A percentile compares a stretch with the other conserved stretches of the same genome.
Conservation (phyloP, 345 rosid genomes). For the Salix purpurea region DNA sequence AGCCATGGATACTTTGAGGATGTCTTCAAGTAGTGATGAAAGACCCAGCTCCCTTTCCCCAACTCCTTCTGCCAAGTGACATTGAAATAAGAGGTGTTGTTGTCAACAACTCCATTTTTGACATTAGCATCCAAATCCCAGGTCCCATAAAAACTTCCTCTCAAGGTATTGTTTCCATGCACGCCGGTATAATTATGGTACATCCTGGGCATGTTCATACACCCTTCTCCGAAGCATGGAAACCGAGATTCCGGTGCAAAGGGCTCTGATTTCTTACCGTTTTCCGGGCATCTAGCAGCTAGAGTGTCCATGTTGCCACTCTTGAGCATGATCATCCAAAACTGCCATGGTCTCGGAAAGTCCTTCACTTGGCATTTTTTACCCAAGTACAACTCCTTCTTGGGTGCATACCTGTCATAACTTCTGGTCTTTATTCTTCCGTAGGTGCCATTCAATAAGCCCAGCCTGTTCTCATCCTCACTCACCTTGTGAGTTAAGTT, state of each 20-base stretch:
- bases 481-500: conserved; percentile 49
- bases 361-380: conserved; percentile 55
- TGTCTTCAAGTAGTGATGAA: conserved; percentile 64
- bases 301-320: conserved; percentile 72
- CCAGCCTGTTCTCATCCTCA: conserved; percentile 58
- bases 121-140: conserved; percentile 46
- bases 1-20: conserved; percentile 76
- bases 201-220: conserved; percentile 74
- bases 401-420: conserved; percentile 59
- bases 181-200: conserved; percentile 46
- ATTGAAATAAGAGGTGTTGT: conserved; percentile 46
- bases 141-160: conserved; percentile 72
- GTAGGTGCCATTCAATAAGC: conserved; percentile 33
- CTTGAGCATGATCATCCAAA: conserved; percentile 88
- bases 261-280: conserved; percentile 47
- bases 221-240: conserved; percentile 68
- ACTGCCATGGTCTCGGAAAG: conserved; percentile 63
- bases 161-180: conserved; percentile 31
- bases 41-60: conserved; percentile 66
- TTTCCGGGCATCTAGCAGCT: conserved; percentile 54
- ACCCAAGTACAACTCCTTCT: conserved; percentile 66
- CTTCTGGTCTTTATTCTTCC: conserved; percentile 33
- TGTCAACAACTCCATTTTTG: neutral
- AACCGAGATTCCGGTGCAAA: conserved; percentile 37
- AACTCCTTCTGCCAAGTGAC: conserved; percentile 72